Conservation (phyloP, 1,139 yeast species). For the Entelexis paramagnoliae region DNA sequence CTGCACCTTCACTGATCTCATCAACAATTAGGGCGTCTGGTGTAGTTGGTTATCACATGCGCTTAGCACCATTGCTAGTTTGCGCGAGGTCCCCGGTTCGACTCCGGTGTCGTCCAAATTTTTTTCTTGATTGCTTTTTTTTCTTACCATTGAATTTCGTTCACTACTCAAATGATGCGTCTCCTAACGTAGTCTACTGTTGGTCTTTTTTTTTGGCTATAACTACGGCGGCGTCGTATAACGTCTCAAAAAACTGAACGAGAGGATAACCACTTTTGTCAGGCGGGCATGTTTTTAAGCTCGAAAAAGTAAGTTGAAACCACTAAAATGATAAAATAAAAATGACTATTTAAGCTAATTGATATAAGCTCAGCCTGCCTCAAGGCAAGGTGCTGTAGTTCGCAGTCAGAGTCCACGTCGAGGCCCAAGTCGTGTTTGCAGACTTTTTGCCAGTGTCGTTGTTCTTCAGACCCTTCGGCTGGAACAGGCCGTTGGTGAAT, state of each 20-base stretch:
- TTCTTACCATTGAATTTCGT: no score
- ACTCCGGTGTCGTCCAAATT: conserved; percentile 25
- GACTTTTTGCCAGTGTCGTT: conserved; percentile 59
- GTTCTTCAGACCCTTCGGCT: conserved; percentile 70
- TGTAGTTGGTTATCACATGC: conserved; percentile 26
- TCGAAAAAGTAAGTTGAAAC: neutral
- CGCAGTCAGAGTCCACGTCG: conserved; percentile 27
- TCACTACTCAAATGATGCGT: no score
- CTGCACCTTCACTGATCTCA: no score
- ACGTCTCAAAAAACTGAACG: no score
- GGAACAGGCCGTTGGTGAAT: conserved; percentile 64
- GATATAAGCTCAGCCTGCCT: neutral
- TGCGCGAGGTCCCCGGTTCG: conserved; percentile 26
- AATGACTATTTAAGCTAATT: neutral
- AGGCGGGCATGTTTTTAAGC: no score
- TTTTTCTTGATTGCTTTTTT: neutral
- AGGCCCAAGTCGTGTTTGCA: conserved; percentile 28
- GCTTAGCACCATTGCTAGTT: conserved; percentile 21
- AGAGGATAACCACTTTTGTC: no score
- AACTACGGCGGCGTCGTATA: no score
- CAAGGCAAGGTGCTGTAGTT: conserved; percentile 15
- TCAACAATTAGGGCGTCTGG: conserved; percentile 19
- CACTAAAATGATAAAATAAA: neutral
- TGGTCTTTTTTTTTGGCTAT: no score
- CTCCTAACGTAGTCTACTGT: no score